phyloP scores from a whole-genome alignment of 257 asterid species.

The Nicotiana otophora region DNA sequence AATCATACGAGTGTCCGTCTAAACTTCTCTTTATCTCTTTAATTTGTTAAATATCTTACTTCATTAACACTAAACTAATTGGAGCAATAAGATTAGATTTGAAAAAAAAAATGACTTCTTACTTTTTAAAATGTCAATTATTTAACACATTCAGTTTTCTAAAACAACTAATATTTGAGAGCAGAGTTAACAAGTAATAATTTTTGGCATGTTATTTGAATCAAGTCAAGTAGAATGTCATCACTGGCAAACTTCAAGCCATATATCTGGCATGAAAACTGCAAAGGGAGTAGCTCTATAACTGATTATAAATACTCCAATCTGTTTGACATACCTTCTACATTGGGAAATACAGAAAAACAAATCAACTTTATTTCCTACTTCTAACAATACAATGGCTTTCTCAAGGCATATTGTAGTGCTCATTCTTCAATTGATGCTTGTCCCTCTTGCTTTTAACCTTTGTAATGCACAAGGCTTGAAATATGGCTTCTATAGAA shows the following conservation, averaged over 20 bases:
- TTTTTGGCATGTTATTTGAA: background rate
- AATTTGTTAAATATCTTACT: no score
- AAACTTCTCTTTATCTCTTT: no score
- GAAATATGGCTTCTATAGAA: conserved; percentile 26
- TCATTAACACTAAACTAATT: no score
- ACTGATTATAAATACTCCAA: background rate
- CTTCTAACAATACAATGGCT: conserved; percentile 27
- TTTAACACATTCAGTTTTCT: no score
- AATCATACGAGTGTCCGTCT: no score
- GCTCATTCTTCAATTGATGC: conserved; percentile 3
- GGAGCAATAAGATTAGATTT: no score
- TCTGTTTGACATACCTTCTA: background rate
- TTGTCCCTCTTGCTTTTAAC: conserved; percentile 17
- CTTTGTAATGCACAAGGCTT: conserved; percentile 31
- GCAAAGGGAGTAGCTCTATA: background rate
- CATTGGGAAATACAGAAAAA: background rate
- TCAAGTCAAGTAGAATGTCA: background rate
- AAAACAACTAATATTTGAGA: no score
- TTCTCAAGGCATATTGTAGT: conserved; percentile 15
- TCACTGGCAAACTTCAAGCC: background rate
- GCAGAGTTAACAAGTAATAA: background rate
- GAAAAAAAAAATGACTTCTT: no score
- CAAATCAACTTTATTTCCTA: background rate
- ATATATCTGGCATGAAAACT: background rate
- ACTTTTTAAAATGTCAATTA: no score